Percentiles rank a stretch among this genome's conserved stretches.
Conservation (phyloP, 371 early-diverging fungal genomes). For the Rhizopus sp. region DNA sequence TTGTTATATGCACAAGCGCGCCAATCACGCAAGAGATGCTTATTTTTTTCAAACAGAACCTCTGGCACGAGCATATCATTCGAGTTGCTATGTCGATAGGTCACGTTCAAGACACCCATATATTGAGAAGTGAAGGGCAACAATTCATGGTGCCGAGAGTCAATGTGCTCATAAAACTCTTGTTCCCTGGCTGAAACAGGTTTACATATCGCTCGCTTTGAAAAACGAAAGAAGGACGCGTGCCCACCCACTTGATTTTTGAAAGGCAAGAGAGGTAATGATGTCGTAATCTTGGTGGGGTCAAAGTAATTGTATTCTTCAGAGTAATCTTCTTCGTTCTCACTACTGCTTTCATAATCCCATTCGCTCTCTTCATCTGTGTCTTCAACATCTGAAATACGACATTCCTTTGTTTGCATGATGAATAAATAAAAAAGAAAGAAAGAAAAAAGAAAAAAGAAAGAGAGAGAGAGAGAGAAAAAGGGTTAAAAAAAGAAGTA, state of each 20-base stretch:
- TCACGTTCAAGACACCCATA: constrained; percentile 92
- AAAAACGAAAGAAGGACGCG: constrained; percentile 49
- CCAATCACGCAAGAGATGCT: constrained; percentile 67
- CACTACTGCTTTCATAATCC: constrained; percentile 16
- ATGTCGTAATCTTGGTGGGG: constrained; percentile 64
- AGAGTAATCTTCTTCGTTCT: constrained; percentile 2
- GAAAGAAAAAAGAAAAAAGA: too few relatives aligned
- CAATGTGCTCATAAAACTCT: constrained; percentile 87
- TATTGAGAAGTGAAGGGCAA: constrained; percentile 88
- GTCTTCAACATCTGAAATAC: constrained; percentile 35
- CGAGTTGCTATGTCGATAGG: constrained; percentile 51
- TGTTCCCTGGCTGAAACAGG: constrained; percentile 80
- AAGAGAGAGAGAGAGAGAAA: constrained; percentile 1
- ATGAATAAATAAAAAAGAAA: not conserved
- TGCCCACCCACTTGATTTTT: constrained; percentile 53
- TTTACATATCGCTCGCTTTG: constrained; percentile 50
- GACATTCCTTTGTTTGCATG: constrained; percentile 24
- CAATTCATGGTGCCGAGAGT: constrained; percentile 75
- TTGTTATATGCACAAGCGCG: constrained; percentile 24
- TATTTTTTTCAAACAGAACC: constrained; percentile 79
- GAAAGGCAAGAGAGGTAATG: constrained; percentile 49
- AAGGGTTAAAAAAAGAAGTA: constrained; percentile 5
- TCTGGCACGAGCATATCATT: constrained; percentile 46
- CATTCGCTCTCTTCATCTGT: constrained; percentile 18
- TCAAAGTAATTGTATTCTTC: constrained; percentile 32